Conservation (phyloP, 2,329 filamentous ascomycete genomes). For the Curvularia verruculosa region DNA sequence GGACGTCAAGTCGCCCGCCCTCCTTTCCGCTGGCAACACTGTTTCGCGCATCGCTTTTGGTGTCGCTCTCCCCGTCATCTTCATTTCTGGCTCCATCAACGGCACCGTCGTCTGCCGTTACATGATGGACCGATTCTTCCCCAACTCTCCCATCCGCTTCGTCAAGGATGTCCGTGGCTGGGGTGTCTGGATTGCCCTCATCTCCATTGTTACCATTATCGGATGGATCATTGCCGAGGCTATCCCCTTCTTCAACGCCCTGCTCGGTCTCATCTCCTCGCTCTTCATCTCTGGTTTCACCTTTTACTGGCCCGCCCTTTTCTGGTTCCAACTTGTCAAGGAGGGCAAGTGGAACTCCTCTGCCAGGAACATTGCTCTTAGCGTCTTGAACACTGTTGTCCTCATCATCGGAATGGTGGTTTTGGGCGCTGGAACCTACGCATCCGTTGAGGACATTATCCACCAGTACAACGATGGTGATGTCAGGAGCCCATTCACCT, state of each 20-base stretch:
- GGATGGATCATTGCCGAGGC: conserved; percentile 73
- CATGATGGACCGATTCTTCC: conserved; percentile 67
- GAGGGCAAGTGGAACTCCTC: conserved; percentile 52
- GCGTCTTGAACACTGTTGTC: conserved; percentile 35
- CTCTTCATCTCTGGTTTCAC: conserved; percentile 74
- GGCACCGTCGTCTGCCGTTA: conserved; percentile 71
- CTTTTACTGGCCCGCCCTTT: conserved; percentile 50
- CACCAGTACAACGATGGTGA: conserved; percentile 47
- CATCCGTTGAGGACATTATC: conserved; percentile 53
- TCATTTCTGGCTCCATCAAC: conserved; percentile 74
- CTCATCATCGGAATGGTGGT: conserved; percentile 43
- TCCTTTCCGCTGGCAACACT: conserved; percentile 64
- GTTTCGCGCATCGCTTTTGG: conserved; percentile 75
- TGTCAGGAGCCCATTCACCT: conserved; percentile 52
- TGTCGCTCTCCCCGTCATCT: conserved; percentile 72
- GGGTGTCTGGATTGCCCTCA: conserved; percentile 65
- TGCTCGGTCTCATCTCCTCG: conserved; percentile 67
- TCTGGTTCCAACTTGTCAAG: conserved; percentile 51
- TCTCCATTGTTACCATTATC: conserved; percentile 63
- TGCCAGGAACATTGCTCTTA: conserved; percentile 41
- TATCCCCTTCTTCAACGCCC: conserved; percentile 72
- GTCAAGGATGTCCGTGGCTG: conserved; percentile 49
- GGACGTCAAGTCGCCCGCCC: conserved; percentile 66
- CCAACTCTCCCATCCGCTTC: conserved; percentile 56
- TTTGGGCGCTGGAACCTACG: conserved; percentile 52